Conservation (phyloP, 1,139 yeast species). For the Nakaseomyces sp. region DNA sequence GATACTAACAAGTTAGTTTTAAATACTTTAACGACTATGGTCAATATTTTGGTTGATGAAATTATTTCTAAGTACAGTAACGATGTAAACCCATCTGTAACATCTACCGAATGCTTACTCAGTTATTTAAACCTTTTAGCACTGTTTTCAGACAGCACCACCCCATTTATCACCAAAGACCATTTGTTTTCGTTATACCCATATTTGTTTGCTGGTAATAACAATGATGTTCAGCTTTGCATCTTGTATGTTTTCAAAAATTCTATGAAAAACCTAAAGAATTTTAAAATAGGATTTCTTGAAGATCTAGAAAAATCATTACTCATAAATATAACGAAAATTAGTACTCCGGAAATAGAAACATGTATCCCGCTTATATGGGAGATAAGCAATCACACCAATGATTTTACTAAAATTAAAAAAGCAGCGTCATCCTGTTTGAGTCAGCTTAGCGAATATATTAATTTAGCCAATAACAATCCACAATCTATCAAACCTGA, state of each 20-base stretch:
- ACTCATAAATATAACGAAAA: slow-evolving; percentile 48
- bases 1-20: slow-evolving; percentile 18
- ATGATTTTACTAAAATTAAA: slow-evolving; percentile 43
- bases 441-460: slow-evolving; percentile 39
- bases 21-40: slow-evolving; percentile 20
- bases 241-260: slow-evolving; percentile 47
- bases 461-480: slow-evolving; percentile 30
- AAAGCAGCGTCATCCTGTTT: slow-evolving; percentile 57
- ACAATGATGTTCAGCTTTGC: slow-evolving; percentile 36
- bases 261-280: slow-evolving; percentile 38
- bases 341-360: slow-evolving; percentile 48
- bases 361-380: slow-evolving; percentile 65
- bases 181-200: slow-evolving; percentile 57
- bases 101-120: background rate
- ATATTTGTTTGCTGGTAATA: slow-evolving; percentile 41
- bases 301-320: slow-evolving; percentile 44
- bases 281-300: slow-evolving; percentile 45
- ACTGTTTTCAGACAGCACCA: slow-evolving; percentile 43
- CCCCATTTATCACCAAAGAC: slow-evolving; percentile 49
- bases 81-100: background rate
- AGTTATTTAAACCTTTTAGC: slow-evolving; percentile 42
- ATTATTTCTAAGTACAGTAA: slow-evolving; percentile 10
- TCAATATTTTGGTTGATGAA: slow-evolving; percentile 25
- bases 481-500: slow-evolving; percentile 30
- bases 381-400: slow-evolving; percentile 41